Base-by-base conservation (phyloP, 768 basidiomycete genomes). In the Lactarius akahatsu region DNA sequence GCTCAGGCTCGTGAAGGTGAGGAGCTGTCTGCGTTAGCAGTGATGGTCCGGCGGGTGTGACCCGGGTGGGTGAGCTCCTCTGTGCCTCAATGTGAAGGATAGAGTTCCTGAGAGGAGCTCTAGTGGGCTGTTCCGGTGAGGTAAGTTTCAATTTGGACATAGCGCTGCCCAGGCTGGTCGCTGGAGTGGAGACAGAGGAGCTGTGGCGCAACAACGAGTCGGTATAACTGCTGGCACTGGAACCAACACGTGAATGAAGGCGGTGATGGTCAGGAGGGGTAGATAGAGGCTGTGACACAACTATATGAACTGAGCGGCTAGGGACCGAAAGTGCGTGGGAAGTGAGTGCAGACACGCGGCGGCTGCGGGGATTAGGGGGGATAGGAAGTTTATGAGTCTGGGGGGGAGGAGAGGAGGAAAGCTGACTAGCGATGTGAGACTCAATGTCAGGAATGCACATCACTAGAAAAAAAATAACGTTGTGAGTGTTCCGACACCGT, bases 391-490 rank as follows among this genome's bases (percentile, higher is more conserved):
- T 86, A 70, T 89, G 87, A 28, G 90, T 91, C 10, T 88, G 89
- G 23, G 90, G 90, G 20, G 85, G 82, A 7, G 88, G 87, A 3
- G 88, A 90, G 43, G 78, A 77, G 3, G 85, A 83, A 23, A 92
- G 82, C 75, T 92, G 89, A 32, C 80, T 80, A 69, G 83, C 78
- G 63, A 93, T 92, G 72, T 91, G 89, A 5, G 81, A 75, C 76
- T 92, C 89, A 50, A 91, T 82, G 69, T 92, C 87, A n/a, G 90
- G 90, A 69, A 92, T 91, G 60, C 88, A 85, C 69, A 92, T 90
- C 77, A 92, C 90, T 92, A 77, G 64, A 55, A 5, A 26, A 23
- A 36, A 13, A 40, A 13, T 11, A 40, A 40, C 1, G 41, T 11
- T 11, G 23, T 30, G 30, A 59, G 36, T n/a, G 20, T 30, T n/a